These are phyloP conservation scores for Articulospora tetracladia DNA, from an alignment of 495 filamentous ascomycete genomes.

Conservation along the genomic window DNA sequence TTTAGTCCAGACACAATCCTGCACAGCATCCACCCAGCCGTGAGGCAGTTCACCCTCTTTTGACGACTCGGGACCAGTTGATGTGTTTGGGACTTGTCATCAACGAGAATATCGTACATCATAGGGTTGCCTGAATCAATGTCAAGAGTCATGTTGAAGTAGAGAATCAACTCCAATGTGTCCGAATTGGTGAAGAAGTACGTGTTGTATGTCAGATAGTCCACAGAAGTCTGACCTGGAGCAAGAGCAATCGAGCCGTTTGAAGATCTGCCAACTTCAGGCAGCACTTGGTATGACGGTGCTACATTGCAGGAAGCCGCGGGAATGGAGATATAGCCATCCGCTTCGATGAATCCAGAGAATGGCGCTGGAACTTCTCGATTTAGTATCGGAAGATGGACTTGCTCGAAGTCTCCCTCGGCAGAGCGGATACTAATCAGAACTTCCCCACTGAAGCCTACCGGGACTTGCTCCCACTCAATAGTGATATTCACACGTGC, in stretches of 20 bases:
- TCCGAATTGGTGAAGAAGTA: slow-evolving; percentile 54
- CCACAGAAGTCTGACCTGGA: slow-evolving; percentile 41
- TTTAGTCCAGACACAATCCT: slow-evolving; percentile 49
- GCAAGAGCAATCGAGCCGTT: slow-evolving; percentile 51
- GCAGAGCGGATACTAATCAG: slow-evolving; percentile 39
- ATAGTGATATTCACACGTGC: slow-evolving; percentile 53
- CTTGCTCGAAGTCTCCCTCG: slow-evolving; percentile 35
- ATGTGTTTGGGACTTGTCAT: slow-evolving; percentile 2
- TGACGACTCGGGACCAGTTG: neutral
- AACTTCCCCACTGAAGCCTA: slow-evolving; percentile 41
- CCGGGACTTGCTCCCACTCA: slow-evolving; percentile 55
- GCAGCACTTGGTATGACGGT: slow-evolving; percentile 44
- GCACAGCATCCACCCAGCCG: slow-evolving; percentile 53
- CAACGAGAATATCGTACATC: slow-evolving; percentile 52
- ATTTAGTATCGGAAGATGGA: slow-evolving; percentile 51
- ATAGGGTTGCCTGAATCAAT: slow-evolving; percentile 39
- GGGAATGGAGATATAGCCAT: slow-evolving; percentile 56
- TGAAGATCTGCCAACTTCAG: slow-evolving; percentile 47
- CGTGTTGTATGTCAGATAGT: slow-evolving; percentile 57
- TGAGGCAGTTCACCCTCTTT: slow-evolving; percentile 38
- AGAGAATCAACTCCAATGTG: slow-evolving; percentile 52
- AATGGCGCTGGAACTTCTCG: slow-evolving; percentile 51
- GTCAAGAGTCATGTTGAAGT: slow-evolving; percentile 43
- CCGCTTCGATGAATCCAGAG: slow-evolving; percentile 61
- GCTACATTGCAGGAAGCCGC: slow-evolving; percentile 9